Evolutionary conservation across 768 basidiomycete species (phyloP).

Genomic region (Xerocomellus amylosporus): DNA sequence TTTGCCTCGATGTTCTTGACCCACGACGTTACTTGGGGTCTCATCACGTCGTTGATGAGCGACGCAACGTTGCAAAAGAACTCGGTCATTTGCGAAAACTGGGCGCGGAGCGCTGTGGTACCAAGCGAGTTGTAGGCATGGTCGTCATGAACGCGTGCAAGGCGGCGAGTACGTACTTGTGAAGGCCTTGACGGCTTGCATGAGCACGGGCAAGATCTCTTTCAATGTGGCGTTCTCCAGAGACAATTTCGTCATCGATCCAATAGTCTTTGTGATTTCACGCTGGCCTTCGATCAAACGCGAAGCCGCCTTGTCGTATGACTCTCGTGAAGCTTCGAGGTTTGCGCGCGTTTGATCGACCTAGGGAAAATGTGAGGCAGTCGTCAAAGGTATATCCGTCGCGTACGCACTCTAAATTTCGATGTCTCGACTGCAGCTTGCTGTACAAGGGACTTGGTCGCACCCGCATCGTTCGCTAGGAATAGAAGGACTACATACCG

Average conservation of each 20-base stretch:
- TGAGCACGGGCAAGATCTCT: conserved; percentile 16
- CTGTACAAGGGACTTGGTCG: background rate
- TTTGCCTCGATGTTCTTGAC: conserved; percentile 14
- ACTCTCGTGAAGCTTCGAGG: conserved; percentile 17
- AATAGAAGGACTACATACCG: background rate
- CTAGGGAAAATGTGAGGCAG: background rate
- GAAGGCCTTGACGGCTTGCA: conserved; percentile 18
- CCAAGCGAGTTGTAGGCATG: background rate
- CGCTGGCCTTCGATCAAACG: conserved; percentile 19
- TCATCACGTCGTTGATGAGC: conserved; percentile 22
- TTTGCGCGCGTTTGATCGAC: conserved; percentile 23
- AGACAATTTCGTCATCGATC: conserved; percentile 17
- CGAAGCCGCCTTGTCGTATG: conserved; percentile 11
- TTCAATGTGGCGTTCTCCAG: conserved; percentile 20
- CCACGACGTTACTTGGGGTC: conserved; percentile 16
- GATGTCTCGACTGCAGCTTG: conserved; percentile 12
- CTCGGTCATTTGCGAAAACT: conserved; percentile 18
- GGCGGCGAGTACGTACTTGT: conserved; percentile 2
- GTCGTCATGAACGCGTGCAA: background rate
- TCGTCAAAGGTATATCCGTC: background rate
- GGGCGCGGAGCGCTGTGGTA: conserved; percentile 11
- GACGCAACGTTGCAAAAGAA: conserved; percentile 18
- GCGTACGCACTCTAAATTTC: conserved; percentile 9
- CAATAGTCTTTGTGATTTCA: conserved; percentile 19
- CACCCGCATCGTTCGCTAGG: background rate